These are phyloP conservation scores for Backusella sp. DNA, from an alignment of 192 early-diverging fungal genomes.

Conservation along the genomic window DNA sequence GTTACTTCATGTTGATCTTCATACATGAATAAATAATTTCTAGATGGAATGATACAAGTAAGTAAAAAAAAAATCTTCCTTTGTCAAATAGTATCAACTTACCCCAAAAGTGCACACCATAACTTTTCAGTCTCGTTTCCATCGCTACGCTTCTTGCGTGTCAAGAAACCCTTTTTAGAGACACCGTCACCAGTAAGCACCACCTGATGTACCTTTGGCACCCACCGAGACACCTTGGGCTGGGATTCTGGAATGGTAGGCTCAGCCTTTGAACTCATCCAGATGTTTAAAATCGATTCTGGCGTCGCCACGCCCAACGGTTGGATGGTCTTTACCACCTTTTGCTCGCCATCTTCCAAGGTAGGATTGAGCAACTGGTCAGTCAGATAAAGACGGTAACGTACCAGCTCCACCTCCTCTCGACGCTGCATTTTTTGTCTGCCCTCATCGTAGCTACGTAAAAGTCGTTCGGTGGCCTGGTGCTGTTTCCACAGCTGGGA, in stretches of 20 bases:
- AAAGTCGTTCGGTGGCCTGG: background rate
- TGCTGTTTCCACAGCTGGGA: background rate
- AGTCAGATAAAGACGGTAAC: background rate
- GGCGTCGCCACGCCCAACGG: background rate
- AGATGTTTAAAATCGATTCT: background rate
- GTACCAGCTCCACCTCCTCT: background rate
- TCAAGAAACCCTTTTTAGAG: constrained; percentile 10
- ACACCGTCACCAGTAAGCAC: background rate
- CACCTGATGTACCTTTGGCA: constrained; percentile 1
- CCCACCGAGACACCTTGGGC: background rate
- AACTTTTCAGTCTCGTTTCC: background rate
- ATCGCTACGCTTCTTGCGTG: background rate
- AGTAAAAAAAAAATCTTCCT: too few relatives aligned
- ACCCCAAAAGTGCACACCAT: constrained; percentile 7
- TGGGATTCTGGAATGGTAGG: background rate
- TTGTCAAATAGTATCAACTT: background rate
- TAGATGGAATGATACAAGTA: background rate
- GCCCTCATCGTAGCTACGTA: background rate
- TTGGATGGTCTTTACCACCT: background rate
- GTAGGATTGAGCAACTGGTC: background rate
- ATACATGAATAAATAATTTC: constrained; percentile 19
- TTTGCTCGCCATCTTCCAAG: background rate
- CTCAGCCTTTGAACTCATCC: background rate
- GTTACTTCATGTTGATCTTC: constrained; percentile 10
- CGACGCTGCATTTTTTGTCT: background rate